Base-by-base conservation (phyloP, 2,329 filamentous ascomycete species). In the Madurella mycetomatis region DNA sequence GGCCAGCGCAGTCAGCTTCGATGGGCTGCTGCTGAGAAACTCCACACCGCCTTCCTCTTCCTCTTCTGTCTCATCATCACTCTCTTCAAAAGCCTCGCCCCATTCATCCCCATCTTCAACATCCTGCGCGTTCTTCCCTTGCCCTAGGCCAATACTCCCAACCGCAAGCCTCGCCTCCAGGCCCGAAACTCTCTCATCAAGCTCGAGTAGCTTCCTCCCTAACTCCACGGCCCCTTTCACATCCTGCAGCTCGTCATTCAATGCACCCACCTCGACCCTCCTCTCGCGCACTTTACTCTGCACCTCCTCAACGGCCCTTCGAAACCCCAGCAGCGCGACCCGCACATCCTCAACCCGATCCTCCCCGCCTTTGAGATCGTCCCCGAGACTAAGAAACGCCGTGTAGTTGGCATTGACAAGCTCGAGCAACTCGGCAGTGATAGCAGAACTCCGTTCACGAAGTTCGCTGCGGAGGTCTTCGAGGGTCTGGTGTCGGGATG, bases 361-460 rank as follows among this genome's bases (percentile, higher is more conserved):
- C 66, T 95, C 92, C 8, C 95, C 95, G 2, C 92, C 92, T 51
- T 84, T 83, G 42, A 99, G 74, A 63, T 90, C 88, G 45, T 81
- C 84, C 0, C 94, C 95, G 0, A 99, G 74, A 0, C 85, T 86
- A 4, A 99, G 72, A 64, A 99, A 99, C 54, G 92, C 88, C 46
- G 90, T 87, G 69, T 99, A 97, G 71, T 99, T 95, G 49, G 87
- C 82, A 67, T 99, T 99, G 61, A 99, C 94, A 8, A 99, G 82
- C 72, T 96, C 92, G 16, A 99, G 79, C 2, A 99, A 79, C 73
- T 99, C 94, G 59, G 87, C 83, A 65, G 86, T 88, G 57, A 99
- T 85, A 17, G 86, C 80, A 62, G 88, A 83, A 62, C 86, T 89
- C 49, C 95, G 81, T 55, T 91, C 83, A 43, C 92, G 86, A 15